Evolutionary conservation across 768 basidiomycete genomes (phyloP).

Genomic region (Suillus spraguei): DNA sequence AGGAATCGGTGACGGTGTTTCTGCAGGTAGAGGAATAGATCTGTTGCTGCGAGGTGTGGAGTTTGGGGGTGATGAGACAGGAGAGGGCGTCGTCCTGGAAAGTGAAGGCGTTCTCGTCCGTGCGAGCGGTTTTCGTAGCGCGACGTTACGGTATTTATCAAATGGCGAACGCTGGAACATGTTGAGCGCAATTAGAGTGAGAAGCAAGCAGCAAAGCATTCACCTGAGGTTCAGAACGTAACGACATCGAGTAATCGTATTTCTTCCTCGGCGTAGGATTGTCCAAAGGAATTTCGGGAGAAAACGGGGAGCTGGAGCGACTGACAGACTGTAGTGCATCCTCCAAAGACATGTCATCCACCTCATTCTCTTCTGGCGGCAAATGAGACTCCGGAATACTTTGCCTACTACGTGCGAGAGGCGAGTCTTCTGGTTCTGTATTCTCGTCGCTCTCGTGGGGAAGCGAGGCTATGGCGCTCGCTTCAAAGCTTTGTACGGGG

Average conservation of each 20-base stretch:
- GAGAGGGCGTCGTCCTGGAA: constrained; percentile 61
- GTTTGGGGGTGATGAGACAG: constrained; percentile 59
- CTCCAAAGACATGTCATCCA: constrained; percentile 50
- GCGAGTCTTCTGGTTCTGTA: constrained; percentile 40
- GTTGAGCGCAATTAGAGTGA: neutral
- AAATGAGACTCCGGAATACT: constrained; percentile 58
- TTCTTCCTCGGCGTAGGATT: constrained; percentile 50
- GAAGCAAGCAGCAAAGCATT: constrained; percentile 20
- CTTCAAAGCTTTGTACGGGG: constrained; percentile 56
- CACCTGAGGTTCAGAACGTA: constrained; percentile 66
- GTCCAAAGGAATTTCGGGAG: constrained; percentile 37
- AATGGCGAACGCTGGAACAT: constrained; percentile 58
- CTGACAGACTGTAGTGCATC: constrained; percentile 62
- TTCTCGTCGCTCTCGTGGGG: constrained; percentile 39
- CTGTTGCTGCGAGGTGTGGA: constrained; percentile 64
- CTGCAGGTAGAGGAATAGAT: constrained; percentile 43
- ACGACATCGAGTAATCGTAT: constrained; percentile 57
- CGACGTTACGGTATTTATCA: constrained; percentile 65
- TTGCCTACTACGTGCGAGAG: constrained; percentile 44
- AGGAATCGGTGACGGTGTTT: constrained; percentile 50
- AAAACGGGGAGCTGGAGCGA: constrained; percentile 50
- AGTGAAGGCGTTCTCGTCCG: constrained; percentile 69
- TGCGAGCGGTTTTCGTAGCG: constrained; percentile 51
- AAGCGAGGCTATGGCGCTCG: constrained; percentile 58
- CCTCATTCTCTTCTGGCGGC: constrained; percentile 47